Base-by-base conservation (phyloP, 305 asterid genomes). In the Withania somnifera region DNA sequence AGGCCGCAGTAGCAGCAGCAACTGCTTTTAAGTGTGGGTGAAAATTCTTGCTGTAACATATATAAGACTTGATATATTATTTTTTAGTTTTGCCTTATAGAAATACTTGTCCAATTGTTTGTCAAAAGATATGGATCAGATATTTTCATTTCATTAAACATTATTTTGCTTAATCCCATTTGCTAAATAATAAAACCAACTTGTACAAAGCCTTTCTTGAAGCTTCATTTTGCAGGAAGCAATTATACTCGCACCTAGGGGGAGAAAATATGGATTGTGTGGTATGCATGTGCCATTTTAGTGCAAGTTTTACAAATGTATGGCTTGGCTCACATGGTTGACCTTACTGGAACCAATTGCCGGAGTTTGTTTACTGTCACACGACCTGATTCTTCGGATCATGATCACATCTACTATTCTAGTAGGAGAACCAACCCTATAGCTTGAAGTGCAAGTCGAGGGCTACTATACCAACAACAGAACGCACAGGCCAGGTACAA, bases 1-100 rank as follows among this genome's bases (percentile, higher is more conserved):
- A 88, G 83, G 87, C 86, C 92, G 90, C 92, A 91, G 88, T 92
- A 90, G 84, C 67, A 26, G 73, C 30, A 11, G 79, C 56, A 11
- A 30, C 30, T 52, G 38, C 60, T 28, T 26, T 64, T 28, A 50
- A 15, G 61, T n/a, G n/a, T 63, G 20, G 77, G 13, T 61, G 34
- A 24, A 79, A 53, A 38, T 71, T 81, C 79, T 50, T 67, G 54
- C 53, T 81, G 78, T 81, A 81, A 63, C 64, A 81, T 81, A 81
- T 50, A 61, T 81, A 64, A 64, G 56, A n/a, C 3, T 61, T 47
- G 63, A 4, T 81, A 80, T 81, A 81, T 75, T 7, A 6, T 69
- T 73, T 14, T 47, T 73, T 58, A 22, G 24, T 63, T 45, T 75
- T 52, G 45, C 63, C 80, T 50, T 17, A 50, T 17, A 75, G 61